These are phyloP conservation scores for Paramecium primaurelia DNA, from an alignment of 73 alveolate genomes.

Conservation along the genomic window DNA sequence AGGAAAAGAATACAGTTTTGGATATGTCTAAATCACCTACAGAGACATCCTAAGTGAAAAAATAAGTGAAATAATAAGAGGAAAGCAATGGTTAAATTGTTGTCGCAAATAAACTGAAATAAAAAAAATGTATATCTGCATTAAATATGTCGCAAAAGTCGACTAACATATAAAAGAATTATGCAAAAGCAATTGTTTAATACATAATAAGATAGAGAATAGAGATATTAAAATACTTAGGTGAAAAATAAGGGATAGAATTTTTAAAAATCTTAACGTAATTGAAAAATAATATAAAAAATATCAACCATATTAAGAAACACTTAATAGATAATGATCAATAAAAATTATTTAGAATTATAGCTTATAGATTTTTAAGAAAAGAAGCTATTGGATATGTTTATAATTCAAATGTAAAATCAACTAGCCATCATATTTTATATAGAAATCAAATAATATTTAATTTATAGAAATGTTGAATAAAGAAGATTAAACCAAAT, in stretches of 20 bases:
- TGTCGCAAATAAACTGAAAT: neutral
- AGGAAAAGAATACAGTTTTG: neutral
- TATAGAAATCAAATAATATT: neutral
- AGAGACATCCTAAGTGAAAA: neutral
- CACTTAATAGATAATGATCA: neutral
- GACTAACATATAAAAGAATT: neutral
- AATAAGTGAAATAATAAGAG: neutral
- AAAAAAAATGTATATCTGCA: neutral
- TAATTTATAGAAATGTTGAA: neutral
- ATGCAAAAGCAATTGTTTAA: neutral
- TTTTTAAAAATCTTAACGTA: neutral
- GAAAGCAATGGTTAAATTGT: neutral
- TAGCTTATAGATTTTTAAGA: neutral
- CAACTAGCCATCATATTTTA: neutral
- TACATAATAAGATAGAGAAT: neutral
- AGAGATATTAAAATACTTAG: neutral
- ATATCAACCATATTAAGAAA: neutral
- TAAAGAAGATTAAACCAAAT: neutral
- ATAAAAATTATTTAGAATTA: neutral
- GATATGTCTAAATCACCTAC: neutral
- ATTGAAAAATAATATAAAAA: neutral
- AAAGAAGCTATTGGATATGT: neutral
- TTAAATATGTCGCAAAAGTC: neutral
- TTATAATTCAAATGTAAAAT: neutral
- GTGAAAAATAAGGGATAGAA: neutral